Evolutionary conservation across 176 grass and related monocot genomes (phyloP), one percentile per base, ranked within the genome.

Genomic region (Carex littledalei): DNA sequence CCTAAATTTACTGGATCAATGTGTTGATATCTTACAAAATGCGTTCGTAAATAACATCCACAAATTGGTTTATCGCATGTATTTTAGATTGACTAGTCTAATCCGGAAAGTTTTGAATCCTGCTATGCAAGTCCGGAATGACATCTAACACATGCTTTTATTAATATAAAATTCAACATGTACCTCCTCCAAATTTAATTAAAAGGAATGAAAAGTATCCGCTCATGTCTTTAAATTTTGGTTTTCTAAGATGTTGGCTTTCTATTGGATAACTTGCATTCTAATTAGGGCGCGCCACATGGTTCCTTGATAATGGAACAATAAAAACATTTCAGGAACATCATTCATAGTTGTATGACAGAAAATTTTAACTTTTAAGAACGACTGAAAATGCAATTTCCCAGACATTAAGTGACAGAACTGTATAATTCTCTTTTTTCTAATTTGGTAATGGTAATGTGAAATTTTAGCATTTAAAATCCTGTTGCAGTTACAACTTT

Each of bases 401-500:
- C 43, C 24, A 22, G 8, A 77, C 31, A 77, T 24, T 77, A 17
- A 0, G 0, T 77, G 5, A 24, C 15, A 22, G 8, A 50, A 24
- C 12, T 26, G 10, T 77, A 53, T 21, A 4, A 77, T 12, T 16
- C 31, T 20, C 2, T 20, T 16, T 76, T 16, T 52, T 78, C 52
- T 24, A 29, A 39, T 8, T 34, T 17, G 31, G 32, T 17, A 17
- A 8, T 32, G 22, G 14, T 17, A 78, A 78, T 31, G 58, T 16
- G 17, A 63, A 63, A 81, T 21, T 20, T 45, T 64, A 39, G 35
- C 10, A 81, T 64, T 9, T 45, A 22, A 81, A 81, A 54, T 82
- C 76, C 45, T 90, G 49, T 80, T 89, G 84, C 77, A 89, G 79
- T 78, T 58, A 59, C 86, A 79, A 80, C 79, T 85, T n/a, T 34